Conservation (phyloP, 768 basidiomycete genomes). For the Trametes villosa region DNA sequence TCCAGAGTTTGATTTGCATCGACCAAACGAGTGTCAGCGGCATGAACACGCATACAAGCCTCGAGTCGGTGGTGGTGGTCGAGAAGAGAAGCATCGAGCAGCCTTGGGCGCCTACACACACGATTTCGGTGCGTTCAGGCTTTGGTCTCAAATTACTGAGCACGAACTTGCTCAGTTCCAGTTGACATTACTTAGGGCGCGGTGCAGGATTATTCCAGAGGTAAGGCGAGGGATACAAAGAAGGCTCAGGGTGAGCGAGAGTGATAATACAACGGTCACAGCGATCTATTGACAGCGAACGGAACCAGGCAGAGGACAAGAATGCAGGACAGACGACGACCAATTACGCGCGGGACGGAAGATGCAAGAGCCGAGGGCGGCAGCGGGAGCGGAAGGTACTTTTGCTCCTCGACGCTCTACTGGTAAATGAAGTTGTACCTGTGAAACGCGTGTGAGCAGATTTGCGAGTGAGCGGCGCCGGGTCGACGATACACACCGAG, state of each 20-base stretch:
- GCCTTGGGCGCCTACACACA: too few species aligned
- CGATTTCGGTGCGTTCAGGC: too few species aligned
- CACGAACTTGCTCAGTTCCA: too few species aligned
- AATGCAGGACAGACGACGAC: not conserved
- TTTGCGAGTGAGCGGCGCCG: not conserved
- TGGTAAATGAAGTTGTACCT: slow-evolving; percentile 82
- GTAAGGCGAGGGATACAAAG: not conserved
- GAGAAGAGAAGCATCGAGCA: too few species aligned
- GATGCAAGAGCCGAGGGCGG: not conserved
- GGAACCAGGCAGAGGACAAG: not conserved
- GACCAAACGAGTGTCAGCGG: too few species aligned
- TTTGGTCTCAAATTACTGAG: too few species aligned
- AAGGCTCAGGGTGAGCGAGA: not conserved
- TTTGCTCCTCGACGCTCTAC: slow-evolving; percentile 35
- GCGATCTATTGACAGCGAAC: slow-evolving; percentile 5
- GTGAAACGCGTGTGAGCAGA: not conserved
- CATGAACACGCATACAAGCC: too few species aligned
- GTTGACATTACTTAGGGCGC: too few species aligned
- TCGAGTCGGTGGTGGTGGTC: too few species aligned
- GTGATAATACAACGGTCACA: slow-evolving; percentile 6
- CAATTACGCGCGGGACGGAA: too few species aligned
- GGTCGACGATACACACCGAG: slow-evolving; percentile 53
- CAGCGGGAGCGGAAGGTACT: not conserved
- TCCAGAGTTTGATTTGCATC: too few species aligned
- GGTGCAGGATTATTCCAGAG: not conserved